Conservation (phyloP, 495 filamentous ascomycete species). For the Neurospora hispaniola region DNA sequence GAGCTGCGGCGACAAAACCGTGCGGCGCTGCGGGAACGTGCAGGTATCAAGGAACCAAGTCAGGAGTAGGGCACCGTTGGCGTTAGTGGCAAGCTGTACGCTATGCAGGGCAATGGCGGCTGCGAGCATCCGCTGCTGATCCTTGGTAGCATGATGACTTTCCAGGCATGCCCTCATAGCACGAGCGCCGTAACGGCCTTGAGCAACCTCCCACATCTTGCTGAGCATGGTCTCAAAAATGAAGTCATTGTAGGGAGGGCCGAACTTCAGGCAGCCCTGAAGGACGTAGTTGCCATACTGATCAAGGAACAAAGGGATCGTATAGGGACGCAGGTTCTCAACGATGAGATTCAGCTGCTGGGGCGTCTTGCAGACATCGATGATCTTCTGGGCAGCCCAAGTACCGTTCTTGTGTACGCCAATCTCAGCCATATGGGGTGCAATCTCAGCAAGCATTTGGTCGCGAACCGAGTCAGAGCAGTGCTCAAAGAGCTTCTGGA, state of each 20-base stretch:
- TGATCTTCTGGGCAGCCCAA: constrained; percentile 99
- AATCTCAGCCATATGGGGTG: constrained; percentile 89
- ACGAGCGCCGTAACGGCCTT: constrained; percentile 87
- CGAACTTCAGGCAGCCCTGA: constrained; percentile 90
- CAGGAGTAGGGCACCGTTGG: constrained; percentile 85
- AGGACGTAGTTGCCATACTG: constrained; percentile 98
- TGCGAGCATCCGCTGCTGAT: constrained; percentile 91
- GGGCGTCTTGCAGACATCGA: constrained; percentile 82
- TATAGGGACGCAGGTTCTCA: constrained; percentile 71
- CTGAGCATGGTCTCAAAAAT: constrained; percentile 97
- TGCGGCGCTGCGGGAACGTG: constrained; percentile 85
- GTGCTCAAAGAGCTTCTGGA: constrained; percentile 95
- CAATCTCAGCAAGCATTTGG: constrained; percentile 79
- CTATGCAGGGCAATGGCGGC: constrained; percentile 92
- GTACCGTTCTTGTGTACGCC: constrained; percentile 98
- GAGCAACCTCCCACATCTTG: constrained; percentile 87
- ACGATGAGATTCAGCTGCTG: constrained; percentile 78
- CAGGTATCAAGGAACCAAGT: constrained; percentile 99
- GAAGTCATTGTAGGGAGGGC: constrained; percentile 80
- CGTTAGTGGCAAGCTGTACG: constrained; percentile 91
- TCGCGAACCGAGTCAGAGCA: constrained; percentile 86
- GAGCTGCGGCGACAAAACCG: constrained; percentile 82
- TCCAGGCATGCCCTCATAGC: constrained; percentile 96
- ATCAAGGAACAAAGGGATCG: constrained; percentile 83
- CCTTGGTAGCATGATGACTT: constrained; percentile 88